Conservation (phyloP, 1,284 basidiomycete species). For the Ceratobasidium sp. region DNA sequence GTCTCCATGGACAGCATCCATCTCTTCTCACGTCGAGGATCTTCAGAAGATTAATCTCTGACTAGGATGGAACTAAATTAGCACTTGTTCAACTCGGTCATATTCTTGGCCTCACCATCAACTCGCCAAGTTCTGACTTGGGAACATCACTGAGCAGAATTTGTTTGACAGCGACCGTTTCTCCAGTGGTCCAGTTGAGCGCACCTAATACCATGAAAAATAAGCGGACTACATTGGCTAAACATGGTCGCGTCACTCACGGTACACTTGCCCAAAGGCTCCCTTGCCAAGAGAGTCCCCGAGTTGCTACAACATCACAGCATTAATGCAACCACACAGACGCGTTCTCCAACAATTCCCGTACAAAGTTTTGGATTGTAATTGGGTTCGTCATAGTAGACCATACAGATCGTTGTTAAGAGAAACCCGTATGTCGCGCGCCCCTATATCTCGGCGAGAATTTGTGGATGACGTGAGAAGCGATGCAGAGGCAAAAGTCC, state of each 20-base stretch:
- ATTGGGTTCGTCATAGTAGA: constrained; percentile 32
- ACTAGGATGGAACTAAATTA: constrained; percentile 57
- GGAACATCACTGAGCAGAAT: constrained; percentile 93
- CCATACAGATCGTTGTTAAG: constrained; percentile 10
- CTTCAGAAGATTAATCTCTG: constrained; percentile 97
- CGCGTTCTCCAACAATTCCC: not conserved
- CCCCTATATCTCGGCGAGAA: not conserved
- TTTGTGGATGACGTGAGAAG: constrained; percentile 2
- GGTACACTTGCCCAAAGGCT: constrained; percentile 93
- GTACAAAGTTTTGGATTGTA: constrained; percentile 36
- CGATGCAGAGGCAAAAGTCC: not conserved
- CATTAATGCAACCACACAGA: constrained; percentile 1
- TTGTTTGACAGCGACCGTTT: constrained; percentile 95
- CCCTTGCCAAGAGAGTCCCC: constrained; percentile 94
- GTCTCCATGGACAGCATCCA: constrained; percentile 7
- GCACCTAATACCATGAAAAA: constrained; percentile 61
- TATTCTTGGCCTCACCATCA: constrained; percentile 74
- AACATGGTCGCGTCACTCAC: constrained; percentile 57
- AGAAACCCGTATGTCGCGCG: not conserved
- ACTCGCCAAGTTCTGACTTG: constrained; percentile 90
- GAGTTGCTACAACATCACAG: constrained; percentile 68
- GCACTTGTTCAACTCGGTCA: not conserved
- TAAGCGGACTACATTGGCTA: not conserved
- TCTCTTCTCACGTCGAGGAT: constrained; percentile 78
- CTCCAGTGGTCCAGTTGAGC: constrained; percentile 94